Evolutionary conservation across 257 asterid genomes (phyloP).

Genomic region (Nicotiana tomentosiformis): DNA sequence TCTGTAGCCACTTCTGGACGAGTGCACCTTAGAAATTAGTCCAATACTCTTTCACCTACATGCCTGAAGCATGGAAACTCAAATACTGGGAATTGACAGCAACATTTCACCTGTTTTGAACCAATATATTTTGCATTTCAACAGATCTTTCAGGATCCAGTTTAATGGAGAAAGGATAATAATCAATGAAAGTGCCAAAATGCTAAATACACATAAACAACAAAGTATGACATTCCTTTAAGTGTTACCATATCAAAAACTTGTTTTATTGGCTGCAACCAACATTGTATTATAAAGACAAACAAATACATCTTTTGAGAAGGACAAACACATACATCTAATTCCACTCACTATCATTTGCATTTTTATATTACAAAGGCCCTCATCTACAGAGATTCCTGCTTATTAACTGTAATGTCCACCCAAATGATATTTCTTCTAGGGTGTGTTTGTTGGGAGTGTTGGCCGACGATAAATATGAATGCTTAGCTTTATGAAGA

Average conservation of each 20-base stretch:
- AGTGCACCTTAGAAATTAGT: conserved; percentile 26
- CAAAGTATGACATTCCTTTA: neutral
- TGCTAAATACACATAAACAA: neutral
- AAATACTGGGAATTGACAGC: conserved; percentile 3
- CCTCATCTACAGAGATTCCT: neutral
- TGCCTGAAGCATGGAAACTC: conserved; percentile 11
- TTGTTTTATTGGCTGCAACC: neutral
- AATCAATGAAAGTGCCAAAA: neutral
- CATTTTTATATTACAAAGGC: neutral
- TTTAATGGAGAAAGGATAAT: neutral
- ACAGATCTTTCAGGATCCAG: neutral
- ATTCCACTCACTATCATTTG: neutral
- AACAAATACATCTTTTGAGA: too few relatives aligned
- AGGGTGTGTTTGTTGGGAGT: neutral
- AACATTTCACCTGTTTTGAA: neutral
- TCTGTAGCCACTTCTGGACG: conserved; percentile 77
- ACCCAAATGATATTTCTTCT: neutral
- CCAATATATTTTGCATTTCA: neutral
- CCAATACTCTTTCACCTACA: conserved; percentile 13
- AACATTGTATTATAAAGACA: neutral
- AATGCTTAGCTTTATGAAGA: neutral
- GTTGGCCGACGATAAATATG: neutral
- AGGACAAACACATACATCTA: neutral
- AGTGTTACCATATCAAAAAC: neutral
- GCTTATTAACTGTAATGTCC: neutral